phyloP scores from a whole-genome alignment of 805 yeast genomes.

The Zygoascus tannicola region DNA sequence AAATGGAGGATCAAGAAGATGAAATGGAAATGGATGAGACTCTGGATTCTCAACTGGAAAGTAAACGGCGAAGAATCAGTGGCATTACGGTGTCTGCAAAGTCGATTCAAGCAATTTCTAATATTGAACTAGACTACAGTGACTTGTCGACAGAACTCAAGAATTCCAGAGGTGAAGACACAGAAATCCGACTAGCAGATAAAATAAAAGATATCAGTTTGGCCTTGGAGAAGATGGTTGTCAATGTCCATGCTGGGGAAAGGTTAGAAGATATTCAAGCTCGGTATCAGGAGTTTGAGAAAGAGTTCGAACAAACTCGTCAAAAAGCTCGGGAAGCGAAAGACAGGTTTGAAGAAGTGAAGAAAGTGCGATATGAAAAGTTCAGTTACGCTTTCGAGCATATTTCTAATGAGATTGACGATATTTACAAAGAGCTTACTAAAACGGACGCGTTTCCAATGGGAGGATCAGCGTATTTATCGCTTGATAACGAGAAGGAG shows the following conservation, averaged over 20 bases:
- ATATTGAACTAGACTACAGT: slow-evolving; percentile 16
- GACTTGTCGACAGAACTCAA: slow-evolving; percentile 31
- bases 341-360: slow-evolving; percentile 50
- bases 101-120: slow-evolving; percentile 1
- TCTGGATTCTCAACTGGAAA: neutral
- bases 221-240: slow-evolving; percentile 42
- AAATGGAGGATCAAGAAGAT: slow-evolving; percentile 28
- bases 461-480: slow-evolving; percentile 90
- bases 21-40: slow-evolving; percentile 20
- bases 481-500: slow-evolving; percentile 80
- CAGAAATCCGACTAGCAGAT: slow-evolving; percentile 19
- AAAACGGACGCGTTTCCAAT: slow-evolving; percentile 58
- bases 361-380: slow-evolving; percentile 45
- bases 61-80: neutral
- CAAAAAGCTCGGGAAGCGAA: slow-evolving; percentile 47
- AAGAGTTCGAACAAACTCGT: slow-evolving; percentile 48
- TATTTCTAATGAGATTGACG: slow-evolving; percentile 61
- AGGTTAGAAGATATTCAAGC: slow-evolving; percentile 60
- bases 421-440: slow-evolving; percentile 78
- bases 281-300: slow-evolving; percentile 50
- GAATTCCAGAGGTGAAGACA: slow-evolving; percentile 14
- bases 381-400: slow-evolving; percentile 73
- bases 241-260: slow-evolving; percentile 75
- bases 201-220: slow-evolving; percentile 21
- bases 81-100: neutral